Evolutionary conservation across 345 rosid genomes (phyloP).

Genomic region (Balakata baccata): DNA sequence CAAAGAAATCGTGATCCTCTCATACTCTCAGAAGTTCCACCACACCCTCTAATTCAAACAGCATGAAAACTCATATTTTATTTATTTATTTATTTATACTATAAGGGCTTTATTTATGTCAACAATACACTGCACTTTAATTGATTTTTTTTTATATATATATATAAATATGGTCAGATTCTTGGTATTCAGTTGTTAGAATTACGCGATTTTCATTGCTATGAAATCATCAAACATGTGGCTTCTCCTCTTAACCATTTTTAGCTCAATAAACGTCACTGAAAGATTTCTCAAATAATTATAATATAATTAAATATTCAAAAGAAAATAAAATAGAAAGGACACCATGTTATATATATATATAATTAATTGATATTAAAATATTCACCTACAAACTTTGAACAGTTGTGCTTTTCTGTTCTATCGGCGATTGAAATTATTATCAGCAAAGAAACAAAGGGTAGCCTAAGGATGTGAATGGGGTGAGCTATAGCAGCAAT

Average conservation of each 20-base stretch:
- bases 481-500: neutral
- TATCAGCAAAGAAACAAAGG: slow-evolving; percentile 9
- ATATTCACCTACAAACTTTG: slow-evolving; percentile 11
- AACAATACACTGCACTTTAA: neutral
- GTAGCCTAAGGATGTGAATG: neutral
- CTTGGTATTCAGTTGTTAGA: slow-evolving; percentile 13
- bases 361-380: neutral
- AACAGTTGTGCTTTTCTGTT: slow-evolving; percentile 12
- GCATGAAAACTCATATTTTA: too few relatives aligned
- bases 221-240: slow-evolving; percentile 12
- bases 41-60: too few relatives aligned
- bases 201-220: slow-evolving; percentile 16
- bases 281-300: neutral
- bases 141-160: too few relatives aligned
- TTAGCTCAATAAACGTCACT: slow-evolving; percentile 1
- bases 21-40: too few relatives aligned
- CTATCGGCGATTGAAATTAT: slow-evolving; percentile 6
- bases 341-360: neutral
- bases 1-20: too few relatives aligned
- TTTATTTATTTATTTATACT: too few relatives aligned
- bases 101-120: too few relatives aligned
- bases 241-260: slow-evolving; percentile 10
- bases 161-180: slow-evolving; percentile 12
- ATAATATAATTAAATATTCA: neutral
- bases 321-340: neutral